phyloP scores from a whole-genome alignment of 208 protist genomes.

The Trypanosoma mega region DNA sequence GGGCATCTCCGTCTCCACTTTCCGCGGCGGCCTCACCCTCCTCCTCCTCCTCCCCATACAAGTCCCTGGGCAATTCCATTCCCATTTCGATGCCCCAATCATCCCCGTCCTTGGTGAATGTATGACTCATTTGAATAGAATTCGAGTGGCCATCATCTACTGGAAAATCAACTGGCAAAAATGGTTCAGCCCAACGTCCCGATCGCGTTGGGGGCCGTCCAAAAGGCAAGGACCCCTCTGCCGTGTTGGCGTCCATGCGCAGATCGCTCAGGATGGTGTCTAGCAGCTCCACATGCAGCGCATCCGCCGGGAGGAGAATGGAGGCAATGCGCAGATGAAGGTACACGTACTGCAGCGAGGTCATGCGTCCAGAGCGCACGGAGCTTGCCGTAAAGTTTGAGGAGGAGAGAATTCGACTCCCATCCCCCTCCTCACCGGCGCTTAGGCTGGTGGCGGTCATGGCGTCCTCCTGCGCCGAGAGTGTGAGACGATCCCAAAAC shows the following conservation, averaged over 20 bases:
- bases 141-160: no score
- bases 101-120: no score
- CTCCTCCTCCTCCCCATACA: no score
- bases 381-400: no score
- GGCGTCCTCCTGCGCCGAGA: constrained; percentile 25
- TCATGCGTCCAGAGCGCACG: constrained; percentile 54
- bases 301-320: constrained; percentile 63
- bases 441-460: not conserved
- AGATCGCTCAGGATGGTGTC: constrained; percentile 75
- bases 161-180: no score
- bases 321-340: constrained; percentile 74
- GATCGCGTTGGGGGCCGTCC: constrained; percentile 37
- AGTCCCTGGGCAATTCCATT: no score
- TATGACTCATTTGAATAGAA: no score
- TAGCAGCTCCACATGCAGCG: constrained; percentile 69
- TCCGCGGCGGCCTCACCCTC: no score
- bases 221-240: constrained; percentile 43
- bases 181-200: not conserved
- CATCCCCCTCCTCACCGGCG: constrained; percentile 1
- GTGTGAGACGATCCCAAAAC: constrained; percentile 81
- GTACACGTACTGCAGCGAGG: constrained; percentile 81
- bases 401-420: no score
- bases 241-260: constrained; percentile 53
- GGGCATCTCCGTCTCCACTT: no score
- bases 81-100: no score